A percentile compares a stretch with the other conserved stretches of the same genome.
phyloP scores from a whole-genome alignment of 495 filamentous ascomycete genomes.

The Neurospora cerealis region DNA sequence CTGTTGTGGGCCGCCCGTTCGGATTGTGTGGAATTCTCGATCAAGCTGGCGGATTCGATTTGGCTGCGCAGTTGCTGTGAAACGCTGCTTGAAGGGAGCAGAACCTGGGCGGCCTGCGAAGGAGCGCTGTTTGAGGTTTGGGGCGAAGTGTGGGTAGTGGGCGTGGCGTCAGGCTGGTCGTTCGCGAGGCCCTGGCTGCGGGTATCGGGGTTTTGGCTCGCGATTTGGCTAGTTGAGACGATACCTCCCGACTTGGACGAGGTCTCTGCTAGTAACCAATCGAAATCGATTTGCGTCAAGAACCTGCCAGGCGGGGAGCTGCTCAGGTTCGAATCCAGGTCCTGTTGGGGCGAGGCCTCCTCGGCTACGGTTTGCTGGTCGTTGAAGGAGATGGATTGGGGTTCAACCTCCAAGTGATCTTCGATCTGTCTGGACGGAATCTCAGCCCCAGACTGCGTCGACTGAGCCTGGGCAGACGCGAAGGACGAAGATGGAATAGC shows the following conservation, averaged over 20 bases:
- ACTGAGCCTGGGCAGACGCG: neutral
- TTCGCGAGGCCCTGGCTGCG: neutral
- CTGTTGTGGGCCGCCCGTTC: neutral
- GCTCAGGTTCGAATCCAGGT: neutral
- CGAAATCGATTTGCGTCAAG: neutral
- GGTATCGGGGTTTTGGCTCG: neutral
- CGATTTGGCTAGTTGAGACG: neutral
- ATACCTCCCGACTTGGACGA: neutral
- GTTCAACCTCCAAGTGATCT: neutral
- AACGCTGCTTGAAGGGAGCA: conserved; percentile 14
- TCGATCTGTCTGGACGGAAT: conserved; percentile 18
- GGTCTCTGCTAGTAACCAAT: neutral
- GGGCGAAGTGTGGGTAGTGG: neutral
- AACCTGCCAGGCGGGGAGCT: neutral
- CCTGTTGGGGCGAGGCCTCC: neutral
- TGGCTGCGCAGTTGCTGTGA: conserved; percentile 12
- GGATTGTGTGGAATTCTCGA: neutral
- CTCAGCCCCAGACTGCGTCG: conserved; percentile 1
- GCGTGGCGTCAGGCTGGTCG: neutral
- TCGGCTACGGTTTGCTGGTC: neutral
- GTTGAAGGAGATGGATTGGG: neutral
- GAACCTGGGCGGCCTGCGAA: conserved; percentile 22
- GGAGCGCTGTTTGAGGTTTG: neutral
- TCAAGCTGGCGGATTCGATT: neutral
- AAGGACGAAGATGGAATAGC: neutral